Base-by-base conservation (phyloP, 345 rosid genomes). In the Populus davidiana region DNA sequence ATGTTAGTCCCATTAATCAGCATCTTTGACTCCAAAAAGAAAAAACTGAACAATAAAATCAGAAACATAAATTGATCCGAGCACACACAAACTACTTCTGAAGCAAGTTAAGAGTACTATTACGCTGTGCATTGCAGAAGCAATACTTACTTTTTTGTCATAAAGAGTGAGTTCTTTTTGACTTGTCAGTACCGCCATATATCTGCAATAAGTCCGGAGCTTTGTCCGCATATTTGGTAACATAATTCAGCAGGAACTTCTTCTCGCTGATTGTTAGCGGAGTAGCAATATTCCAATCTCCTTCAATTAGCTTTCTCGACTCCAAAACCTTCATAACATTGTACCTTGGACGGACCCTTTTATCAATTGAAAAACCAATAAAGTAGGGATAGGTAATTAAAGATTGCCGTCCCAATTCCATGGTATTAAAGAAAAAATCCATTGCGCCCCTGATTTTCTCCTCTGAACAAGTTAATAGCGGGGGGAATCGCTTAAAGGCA, bases 251-350 rank as follows among this genome's bases (percentile, higher is more conserved):
- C 84, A 67, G 2, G 73, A 84, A 84, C 14, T 27, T 18, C 72
- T 72, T 67, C 75, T 81, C 78, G 31, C 39, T 13, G 21, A 75
- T 17, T 41, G 44, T 41, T 41, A 41, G 29, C 1, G 66, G 59
- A 33, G 52, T 50, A 6, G 18, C 43, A 35, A 49, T 0, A 2
- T n/a, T 43, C 18, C 38, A 43, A n/a, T 39, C 61, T 39, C 35
- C 39, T 52, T 43, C 23, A 17, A 81, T 69, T 77, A 81, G 82
- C 47, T 74, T 79, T 77, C 69, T 84, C 13, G 84, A 81, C 29
- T 54, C 65, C 75, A 84, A 66, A 64, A 16, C 18, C 59, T 70
- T 69, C 49, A 81, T 17, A 47, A 81, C 76, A 63, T 59, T 72
- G 29, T 81, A 74, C 72, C 80, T 78, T 1, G 82, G 82, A 31